Evolutionary conservation across 176 grass and related monocot genomes (phyloP).

Genomic region (Phyllostachys edulis): DNA sequence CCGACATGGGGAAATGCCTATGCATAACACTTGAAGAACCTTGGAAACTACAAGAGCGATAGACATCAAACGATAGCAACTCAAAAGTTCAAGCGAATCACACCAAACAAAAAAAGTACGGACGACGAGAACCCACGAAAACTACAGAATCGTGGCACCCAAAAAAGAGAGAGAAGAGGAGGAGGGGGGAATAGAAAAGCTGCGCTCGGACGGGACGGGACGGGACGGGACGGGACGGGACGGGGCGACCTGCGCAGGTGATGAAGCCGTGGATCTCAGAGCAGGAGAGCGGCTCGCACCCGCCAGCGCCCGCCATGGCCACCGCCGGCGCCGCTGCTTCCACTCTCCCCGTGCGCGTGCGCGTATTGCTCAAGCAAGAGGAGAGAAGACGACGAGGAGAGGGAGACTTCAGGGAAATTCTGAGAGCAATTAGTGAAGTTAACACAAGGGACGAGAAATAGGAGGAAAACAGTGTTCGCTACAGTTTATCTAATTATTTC

Average conservation of each 20-base stretch:
- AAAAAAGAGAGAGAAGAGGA: background rate
- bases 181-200: background rate
- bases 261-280: slow-evolving; percentile 91
- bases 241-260: slow-evolving; percentile 62
- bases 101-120: background rate
- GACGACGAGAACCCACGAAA: background rate
- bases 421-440: slow-evolving; percentile 1
- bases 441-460: background rate
- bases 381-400: background rate
- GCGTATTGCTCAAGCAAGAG: background rate
- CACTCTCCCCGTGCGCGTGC: background rate
- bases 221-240: background rate
- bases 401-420: slow-evolving; percentile 8
- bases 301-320: slow-evolving; percentile 33
- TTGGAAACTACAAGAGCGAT: background rate
- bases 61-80: background rate
- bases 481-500: no score
- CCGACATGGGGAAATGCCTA: background rate
- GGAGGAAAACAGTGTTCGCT: background rate
- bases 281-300: slow-evolving; percentile 42
- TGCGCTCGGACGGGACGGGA: background rate
- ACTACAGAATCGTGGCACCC: slow-evolving; percentile 4
- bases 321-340: slow-evolving; percentile 16
- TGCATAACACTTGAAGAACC: background rate
- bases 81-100: background rate